phyloP scores from a whole-genome alignment of 768 basidiomycete genomes.

The Leccinum subtestaceum region DNA sequence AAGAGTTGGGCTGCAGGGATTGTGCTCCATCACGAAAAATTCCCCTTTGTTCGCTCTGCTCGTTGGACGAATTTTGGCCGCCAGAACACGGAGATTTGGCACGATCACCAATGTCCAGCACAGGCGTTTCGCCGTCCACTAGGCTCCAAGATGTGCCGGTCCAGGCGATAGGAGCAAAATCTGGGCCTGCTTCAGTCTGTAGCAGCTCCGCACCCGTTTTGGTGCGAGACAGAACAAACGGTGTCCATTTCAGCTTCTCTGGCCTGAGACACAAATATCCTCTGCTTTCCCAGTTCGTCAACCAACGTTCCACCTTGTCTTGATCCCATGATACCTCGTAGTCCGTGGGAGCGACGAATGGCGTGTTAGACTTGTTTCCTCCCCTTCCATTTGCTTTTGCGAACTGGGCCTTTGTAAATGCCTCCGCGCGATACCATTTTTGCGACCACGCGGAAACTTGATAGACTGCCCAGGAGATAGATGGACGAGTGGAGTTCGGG shows the following conservation, averaged over 20 bases:
- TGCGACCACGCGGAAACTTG: conserved; percentile 66
- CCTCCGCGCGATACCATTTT: conserved; percentile 60
- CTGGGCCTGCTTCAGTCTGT: conserved; percentile 19
- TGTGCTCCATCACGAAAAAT: conserved; percentile 6
- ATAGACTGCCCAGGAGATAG: conserved; percentile 72
- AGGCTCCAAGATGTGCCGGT: conserved; percentile 15
- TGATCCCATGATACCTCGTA: conserved; percentile 79
- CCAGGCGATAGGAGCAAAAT: conserved; percentile 9
- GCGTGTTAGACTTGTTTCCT: conserved; percentile 42
- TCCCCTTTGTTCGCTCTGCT: conserved; percentile 14
- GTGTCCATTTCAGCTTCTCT: conserved; percentile 92
- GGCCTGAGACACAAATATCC: conserved; percentile 74
- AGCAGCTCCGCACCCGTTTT: conserved; percentile 29
- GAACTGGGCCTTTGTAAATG: conserved; percentile 54
- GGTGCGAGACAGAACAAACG: conserved; percentile 69
- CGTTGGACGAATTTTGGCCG: conserved; percentile 9
- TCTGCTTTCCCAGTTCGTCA: conserved; percentile 72
- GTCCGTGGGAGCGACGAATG: conserved; percentile 60
- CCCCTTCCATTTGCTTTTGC: conserved; percentile 41
- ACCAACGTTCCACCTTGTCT: conserved; percentile 58
- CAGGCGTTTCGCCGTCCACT: conserved; percentile 25
- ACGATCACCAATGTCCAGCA: conserved; percentile 15
- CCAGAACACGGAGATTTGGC: conserved; percentile 17
- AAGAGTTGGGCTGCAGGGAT: conserved; percentile 31
- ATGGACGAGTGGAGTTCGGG: conserved; percentile 52